Evolutionary conservation across 306 rosid genomes (phyloP), one percentile per base, ranked within the genome.

Genomic region (Malus sylvestris): DNA sequence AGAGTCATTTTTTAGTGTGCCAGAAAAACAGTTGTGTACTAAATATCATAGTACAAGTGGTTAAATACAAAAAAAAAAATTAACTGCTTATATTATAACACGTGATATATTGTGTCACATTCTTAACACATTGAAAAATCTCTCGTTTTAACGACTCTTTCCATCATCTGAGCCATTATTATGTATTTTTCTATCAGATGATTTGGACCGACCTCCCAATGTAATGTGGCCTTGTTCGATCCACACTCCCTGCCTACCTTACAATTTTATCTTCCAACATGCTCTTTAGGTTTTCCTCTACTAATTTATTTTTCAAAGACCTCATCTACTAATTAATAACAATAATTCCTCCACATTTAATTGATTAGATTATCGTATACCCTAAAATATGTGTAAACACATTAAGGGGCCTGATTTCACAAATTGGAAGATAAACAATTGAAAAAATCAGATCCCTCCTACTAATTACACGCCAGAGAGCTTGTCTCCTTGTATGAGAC

Each of bases 401-500:
- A 29, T 52, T 6, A 5, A 62, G 68, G 67, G 62, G 3, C n/a
- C 57, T 49, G 57, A 29, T 73, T 65, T 63, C 59, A 59, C 42
- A 29, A 68, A 68, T 30, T 32, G 49, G 46, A 62, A 75, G 46
- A 57, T n/a, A 70, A 71, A 75, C 79, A 87, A 75, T 72, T 33
- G 67, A 73, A 73, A 78, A 55, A 55, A 85, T 81, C 81, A 64
- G 73, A 80, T 73, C 15, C 14, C 40, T 27, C 67, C 29, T 59
- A 71, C 81, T 74, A 76, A 81, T 76, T 78, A 81, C 88, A 85
- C 78, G 88, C 93, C 89, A 89, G 87, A 74, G 60, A 33, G 79
- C 25, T 70, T 89, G 97, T 86, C 91, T 83, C 94, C 85, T 72
- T 64, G 76, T 75, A 80, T 75, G 82, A 89, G 94, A 86, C 91